phyloP scores from a whole-genome alignment of 2,329 filamentous ascomycete species.

The Davidsoniella australis region DNA sequence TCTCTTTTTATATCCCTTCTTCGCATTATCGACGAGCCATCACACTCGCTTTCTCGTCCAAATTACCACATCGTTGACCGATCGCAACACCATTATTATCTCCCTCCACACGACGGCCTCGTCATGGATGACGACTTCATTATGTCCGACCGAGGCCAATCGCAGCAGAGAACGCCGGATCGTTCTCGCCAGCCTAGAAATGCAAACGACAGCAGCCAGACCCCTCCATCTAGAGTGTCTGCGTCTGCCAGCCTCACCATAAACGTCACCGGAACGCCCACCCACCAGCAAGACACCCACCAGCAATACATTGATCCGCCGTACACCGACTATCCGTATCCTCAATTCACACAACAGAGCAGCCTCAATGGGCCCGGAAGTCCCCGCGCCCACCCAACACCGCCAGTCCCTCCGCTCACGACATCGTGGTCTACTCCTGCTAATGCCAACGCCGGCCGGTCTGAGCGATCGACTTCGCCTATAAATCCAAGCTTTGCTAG shows the following conservation, averaged over 20 bases:
- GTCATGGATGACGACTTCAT: constrained; percentile 7
- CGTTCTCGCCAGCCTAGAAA: constrained; percentile 3
- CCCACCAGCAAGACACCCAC: constrained; percentile 2
- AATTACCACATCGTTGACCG: too few relatives aligned
- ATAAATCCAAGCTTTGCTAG: constrained; percentile 34
- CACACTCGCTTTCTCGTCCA: too few relatives aligned
- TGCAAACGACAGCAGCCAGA: neutral
- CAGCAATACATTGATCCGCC: neutral
- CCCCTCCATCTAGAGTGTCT: neutral
- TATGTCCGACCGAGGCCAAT: neutral
- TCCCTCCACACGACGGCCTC: neutral
- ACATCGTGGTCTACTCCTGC: constrained; percentile 10
- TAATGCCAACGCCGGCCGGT: constrained; percentile 8
- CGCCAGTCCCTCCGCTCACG: constrained; percentile 17
- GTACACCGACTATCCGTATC: constrained; percentile 12
- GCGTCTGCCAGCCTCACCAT: constrained; percentile 4
- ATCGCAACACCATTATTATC: neutral
- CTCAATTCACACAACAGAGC: constrained; percentile 3
- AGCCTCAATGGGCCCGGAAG: constrained; percentile 2
- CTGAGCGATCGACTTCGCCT: constrained; percentile 23
- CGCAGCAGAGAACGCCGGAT: constrained; percentile 10
- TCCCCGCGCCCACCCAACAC: constrained; percentile 24
- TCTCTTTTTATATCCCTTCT: too few relatives aligned
- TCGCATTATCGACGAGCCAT: too few relatives aligned
- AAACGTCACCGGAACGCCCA: constrained; percentile 5